These are phyloP conservation scores for Pontederia crassipes DNA, from an alignment of 176 grass and related monocot genomes.

Conservation along the genomic window DNA sequence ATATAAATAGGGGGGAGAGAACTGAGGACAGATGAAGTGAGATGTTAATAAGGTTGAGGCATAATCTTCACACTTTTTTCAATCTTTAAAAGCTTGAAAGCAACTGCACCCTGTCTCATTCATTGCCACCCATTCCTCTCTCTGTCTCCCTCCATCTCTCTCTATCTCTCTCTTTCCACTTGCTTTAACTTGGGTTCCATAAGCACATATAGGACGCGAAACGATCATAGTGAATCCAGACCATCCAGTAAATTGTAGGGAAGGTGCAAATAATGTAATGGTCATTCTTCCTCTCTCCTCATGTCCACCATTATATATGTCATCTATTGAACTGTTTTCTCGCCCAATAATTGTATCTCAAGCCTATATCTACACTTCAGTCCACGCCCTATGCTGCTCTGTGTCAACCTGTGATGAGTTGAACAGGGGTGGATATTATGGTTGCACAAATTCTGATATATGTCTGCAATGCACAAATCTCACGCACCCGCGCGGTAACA, in stretches of 20 bases:
- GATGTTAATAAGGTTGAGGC: slow-evolving; percentile 27
- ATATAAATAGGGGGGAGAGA: neutral
- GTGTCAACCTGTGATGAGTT: too few species aligned
- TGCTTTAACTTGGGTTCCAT: slow-evolving; percentile 5
- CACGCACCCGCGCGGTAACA: too few species aligned
- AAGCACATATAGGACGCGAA: too few species aligned
- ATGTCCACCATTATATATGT: neutral
- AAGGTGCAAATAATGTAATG: neutral
- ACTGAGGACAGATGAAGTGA: neutral
- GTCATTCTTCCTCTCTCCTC: neutral
- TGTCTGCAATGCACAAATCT: too few species aligned
- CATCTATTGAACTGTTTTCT: slow-evolving; percentile 2
- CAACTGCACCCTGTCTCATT: slow-evolving; percentile 27
- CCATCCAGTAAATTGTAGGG: too few species aligned
- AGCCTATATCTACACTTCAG: neutral
- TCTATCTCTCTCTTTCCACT: neutral
- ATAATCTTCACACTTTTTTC: slow-evolving; percentile 22
- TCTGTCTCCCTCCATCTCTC: neutral
- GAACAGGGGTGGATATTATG: neutral
- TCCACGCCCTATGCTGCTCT: neutral
- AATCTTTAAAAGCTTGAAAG: slow-evolving; percentile 28
- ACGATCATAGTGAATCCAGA: too few species aligned
- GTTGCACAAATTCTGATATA: too few species aligned
- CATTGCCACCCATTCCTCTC: slow-evolving; percentile 1
- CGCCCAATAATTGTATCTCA: neutral